phyloP scores from a whole-genome alignment of 768 basidiomycete species.

The Hemileccinum rubropunctum region DNA sequence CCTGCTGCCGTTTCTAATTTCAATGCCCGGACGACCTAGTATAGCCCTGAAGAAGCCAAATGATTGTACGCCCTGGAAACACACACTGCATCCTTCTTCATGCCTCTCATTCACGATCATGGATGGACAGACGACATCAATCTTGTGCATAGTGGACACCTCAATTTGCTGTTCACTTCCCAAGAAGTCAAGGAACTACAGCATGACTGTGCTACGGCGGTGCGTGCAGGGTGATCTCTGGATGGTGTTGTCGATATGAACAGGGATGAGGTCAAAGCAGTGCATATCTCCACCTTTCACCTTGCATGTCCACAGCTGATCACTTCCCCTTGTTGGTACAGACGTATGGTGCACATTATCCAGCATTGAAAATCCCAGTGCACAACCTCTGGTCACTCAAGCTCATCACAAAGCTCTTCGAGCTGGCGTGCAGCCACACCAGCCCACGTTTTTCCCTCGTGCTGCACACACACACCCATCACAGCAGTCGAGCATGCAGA shows the following conservation, averaged over 20 bases:
- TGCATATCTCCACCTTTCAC: constrained; percentile 29
- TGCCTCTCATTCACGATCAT: constrained; percentile 45
- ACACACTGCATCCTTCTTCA: constrained; percentile 48
- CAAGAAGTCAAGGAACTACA: constrained; percentile 38
- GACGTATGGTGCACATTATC: constrained; percentile 41
- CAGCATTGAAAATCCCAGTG: constrained; percentile 50
- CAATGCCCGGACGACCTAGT: constrained; percentile 29
- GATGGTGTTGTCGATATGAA: constrained; percentile 44
- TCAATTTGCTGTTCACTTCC: constrained; percentile 46
- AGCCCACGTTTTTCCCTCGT: constrained; percentile 38
- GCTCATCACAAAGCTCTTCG: constrained; percentile 66
- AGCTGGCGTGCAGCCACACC: constrained; percentile 35
- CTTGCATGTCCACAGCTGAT: neutral
- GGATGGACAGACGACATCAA: constrained; percentile 53
- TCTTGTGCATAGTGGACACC: constrained; percentile 55
- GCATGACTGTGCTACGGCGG: constrained; percentile 53
- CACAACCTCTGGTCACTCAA: constrained; percentile 81
- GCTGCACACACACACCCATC: constrained; percentile 77
- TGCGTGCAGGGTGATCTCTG: constrained; percentile 48
- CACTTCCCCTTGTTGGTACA: constrained; percentile 3
- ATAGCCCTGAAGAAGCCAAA: constrained; percentile 54
- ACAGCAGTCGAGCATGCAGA: constrained; percentile 36
- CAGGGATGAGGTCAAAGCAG: constrained; percentile 46
- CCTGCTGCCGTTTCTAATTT: constrained; percentile 50
- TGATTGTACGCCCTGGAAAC: constrained; percentile 55